These are phyloP conservation scores for Hansenula sp. DNA, from an alignment of 1,139 yeast species.

Conservation along the genomic window DNA sequence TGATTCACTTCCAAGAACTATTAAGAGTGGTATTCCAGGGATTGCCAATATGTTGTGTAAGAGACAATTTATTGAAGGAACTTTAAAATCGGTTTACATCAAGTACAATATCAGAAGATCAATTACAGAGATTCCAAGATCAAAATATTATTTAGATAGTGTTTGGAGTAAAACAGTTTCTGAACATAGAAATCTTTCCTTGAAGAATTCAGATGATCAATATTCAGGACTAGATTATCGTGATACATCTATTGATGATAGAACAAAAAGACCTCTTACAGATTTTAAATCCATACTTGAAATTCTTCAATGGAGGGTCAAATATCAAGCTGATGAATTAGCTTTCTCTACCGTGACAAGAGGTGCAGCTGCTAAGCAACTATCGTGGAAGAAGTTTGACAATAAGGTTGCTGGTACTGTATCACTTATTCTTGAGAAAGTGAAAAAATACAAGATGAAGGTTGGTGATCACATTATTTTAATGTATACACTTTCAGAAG, in stretches of 20 bases:
- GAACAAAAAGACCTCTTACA: conserved; percentile 68
- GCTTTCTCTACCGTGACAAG: conserved; percentile 70
- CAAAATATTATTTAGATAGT: conserved; percentile 77
- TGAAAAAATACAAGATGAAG: conserved; percentile 46
- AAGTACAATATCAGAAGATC: conserved; percentile 73
- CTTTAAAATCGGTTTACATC: conserved; percentile 70
- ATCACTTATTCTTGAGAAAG: conserved; percentile 44
- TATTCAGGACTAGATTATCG: conserved; percentile 77
- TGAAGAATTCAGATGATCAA: conserved; percentile 50
- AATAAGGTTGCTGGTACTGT: conserved; percentile 71
- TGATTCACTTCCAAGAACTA: conserved; percentile 77
- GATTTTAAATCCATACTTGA: conserved; percentile 72
- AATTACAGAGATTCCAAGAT: conserved; percentile 66
- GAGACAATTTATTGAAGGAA: conserved; percentile 73
- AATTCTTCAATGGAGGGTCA: conserved; percentile 73
- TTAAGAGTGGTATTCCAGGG: conserved; percentile 81
- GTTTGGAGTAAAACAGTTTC: conserved; percentile 80
- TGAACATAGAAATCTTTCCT: conserved; percentile 47
- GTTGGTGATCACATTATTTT: conserved; percentile 74
- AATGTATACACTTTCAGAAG: conserved; percentile 87
- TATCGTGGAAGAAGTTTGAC: conserved; percentile 87
- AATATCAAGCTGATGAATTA: conserved; percentile 69
- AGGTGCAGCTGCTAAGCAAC: conserved; percentile 32
- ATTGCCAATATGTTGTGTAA: conserved; percentile 93
- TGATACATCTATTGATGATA: conserved; percentile 68